Base-by-base conservation (phyloP, 2,329 filamentous ascomycete species). In the Diaporthe destruens region DNA sequence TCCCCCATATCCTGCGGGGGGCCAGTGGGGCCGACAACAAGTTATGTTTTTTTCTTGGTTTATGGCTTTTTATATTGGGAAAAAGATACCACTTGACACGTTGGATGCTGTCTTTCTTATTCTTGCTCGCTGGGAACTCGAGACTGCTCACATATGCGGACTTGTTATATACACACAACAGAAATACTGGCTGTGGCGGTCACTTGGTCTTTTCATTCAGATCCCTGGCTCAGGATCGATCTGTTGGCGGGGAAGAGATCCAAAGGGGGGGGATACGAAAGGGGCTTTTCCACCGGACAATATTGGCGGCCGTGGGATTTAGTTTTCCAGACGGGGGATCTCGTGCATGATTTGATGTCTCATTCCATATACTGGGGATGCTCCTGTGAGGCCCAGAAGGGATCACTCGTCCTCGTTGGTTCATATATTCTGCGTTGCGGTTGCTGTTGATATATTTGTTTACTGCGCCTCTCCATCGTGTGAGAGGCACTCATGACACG, bases 81-180 rank as follows among this genome's bases (percentile, higher is more conserved):
- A 69, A 72, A 72, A 72, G 71, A 72, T 72, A 72, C 71, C 71
- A 72, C 71, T 69, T 72, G 63, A 53, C 61, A 66, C 47, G 61
- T 66, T 66, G 61, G 61, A 53, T 53, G n/a, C 18, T 51, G 61
- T 66, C 61, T 66, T 63, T 3, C 57, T 63, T 66, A 51, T 53
- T 66, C 61, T 65, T 65, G 18, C 29, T 53, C 51, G 53, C 47
- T 39, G 32, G 44, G 47, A 29, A 53, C 47, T 47, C 39, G 61
- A 53, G 53, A 51, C 47, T 53, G 61, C 61, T 12, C 36, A 66
- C 61, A 66, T 66, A 66, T 29, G 61, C 61, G 61, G 32, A 53
- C 61, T 66, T 20, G 61, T 39, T 53, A 66, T 32, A 66, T 66
- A 66, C 42, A 61, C 57, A 49, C 61, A 53, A 56, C 42, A 63